phyloP scores from a whole-genome alignment of 2,329 filamentous ascomycete species.

The Aphanoascus verrucosus region DNA sequence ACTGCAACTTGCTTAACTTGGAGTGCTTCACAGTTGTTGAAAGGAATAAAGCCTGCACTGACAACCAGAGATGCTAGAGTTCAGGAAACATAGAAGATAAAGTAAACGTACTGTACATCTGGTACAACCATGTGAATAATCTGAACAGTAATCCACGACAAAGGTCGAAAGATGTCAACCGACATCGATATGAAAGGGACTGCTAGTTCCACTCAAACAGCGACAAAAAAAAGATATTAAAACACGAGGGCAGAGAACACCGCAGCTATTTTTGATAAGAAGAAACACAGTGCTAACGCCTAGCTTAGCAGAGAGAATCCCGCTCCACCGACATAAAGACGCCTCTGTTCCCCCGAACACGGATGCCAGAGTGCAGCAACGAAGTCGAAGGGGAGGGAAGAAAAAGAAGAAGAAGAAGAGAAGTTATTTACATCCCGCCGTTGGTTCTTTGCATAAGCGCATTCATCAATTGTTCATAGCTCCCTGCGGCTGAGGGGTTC shows the following conservation, averaged over 20 bases:
- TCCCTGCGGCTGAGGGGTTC: slow-evolving; percentile 54
- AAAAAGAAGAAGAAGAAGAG: neutral
- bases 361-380: neutral
- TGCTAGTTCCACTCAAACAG: neutral
- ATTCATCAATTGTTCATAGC: slow-evolving; percentile 39
- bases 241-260: neutral
- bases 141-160: too few relatives aligned
- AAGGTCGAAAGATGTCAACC: too few relatives aligned
- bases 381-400: neutral
- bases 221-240: neutral
- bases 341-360: neutral
- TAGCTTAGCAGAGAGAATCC: neutral
- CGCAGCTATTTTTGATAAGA: neutral
- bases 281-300: neutral
- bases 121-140: too few relatives aligned
- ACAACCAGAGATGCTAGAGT: too few relatives aligned
- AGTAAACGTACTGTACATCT: too few relatives aligned
- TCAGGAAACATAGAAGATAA: too few relatives aligned
- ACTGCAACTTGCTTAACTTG: too few relatives aligned
- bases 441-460: slow-evolving; percentile 32
- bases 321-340: neutral
- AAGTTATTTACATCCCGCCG: slow-evolving; percentile 16
- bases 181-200: too few relatives aligned
- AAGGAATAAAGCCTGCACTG: too few relatives aligned
- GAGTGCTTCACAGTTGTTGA: too few relatives aligned